Evolutionary conservation across 1,284 basidiomycete genomes (phyloP).

Genomic region (Gomphus bonarii): DNA sequence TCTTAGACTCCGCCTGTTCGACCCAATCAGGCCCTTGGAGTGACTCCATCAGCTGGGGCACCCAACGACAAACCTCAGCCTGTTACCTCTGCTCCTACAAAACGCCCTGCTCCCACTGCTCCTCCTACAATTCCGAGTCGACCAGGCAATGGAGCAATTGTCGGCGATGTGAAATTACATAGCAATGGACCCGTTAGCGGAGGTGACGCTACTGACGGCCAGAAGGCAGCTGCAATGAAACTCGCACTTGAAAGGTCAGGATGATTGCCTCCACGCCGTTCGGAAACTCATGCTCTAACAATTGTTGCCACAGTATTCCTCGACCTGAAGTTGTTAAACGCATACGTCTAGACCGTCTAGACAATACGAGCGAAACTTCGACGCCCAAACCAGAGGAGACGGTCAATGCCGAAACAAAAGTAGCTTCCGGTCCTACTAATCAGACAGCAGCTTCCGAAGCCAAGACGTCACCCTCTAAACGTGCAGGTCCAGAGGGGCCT

Average conservation of each 20-base stretch:
- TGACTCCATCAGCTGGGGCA: not conserved
- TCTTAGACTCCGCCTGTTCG: not conserved
- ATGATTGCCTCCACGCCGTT: not conserved
- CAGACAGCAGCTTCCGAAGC: not conserved
- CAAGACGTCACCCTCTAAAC: not conserved
- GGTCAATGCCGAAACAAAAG: conserved; percentile 1
- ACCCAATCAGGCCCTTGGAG: not conserved
- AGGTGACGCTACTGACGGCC: not conserved
- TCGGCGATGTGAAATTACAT: not conserved
- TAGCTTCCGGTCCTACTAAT: not conserved
- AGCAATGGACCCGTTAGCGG: not conserved
- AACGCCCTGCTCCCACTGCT: not conserved
- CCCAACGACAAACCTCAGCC: not conserved
- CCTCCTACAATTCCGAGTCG: not conserved
- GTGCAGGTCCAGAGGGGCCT: conserved; percentile 3
- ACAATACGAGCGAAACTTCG: conserved; percentile 21
- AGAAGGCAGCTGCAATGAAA: conserved; percentile 7
- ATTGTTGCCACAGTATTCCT: conserved; percentile 41
- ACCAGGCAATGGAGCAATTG: not conserved
- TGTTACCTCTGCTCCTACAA: not conserved
- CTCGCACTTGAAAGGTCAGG: conserved; percentile 8
- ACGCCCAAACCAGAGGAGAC: not conserved
- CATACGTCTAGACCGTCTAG: conserved; percentile 50
- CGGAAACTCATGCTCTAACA: not conserved
- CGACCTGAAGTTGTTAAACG: conserved; percentile 69